Percentiles rank a stretch among this genome's conserved stretches.
These are phyloP conservation scores for Mycena rebaudengoi DNA, from an alignment of 768 basidiomycete species.

Conservation along the genomic window DNA sequence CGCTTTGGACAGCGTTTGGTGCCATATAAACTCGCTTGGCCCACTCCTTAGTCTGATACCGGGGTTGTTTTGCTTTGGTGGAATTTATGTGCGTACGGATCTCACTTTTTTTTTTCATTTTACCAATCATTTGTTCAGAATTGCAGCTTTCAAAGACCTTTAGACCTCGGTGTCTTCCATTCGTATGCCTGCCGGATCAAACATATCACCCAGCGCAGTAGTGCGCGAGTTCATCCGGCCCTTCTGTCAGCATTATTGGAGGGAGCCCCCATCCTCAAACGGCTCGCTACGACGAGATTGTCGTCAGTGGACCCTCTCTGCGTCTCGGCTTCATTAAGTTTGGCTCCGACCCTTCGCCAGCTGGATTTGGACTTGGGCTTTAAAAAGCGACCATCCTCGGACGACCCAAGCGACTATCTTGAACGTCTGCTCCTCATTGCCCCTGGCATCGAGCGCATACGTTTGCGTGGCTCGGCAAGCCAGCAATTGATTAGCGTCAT, in stretches of 20 bases:
- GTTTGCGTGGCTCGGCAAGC: slow-evolving; percentile 48
- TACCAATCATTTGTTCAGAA: neutral
- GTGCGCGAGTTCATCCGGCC: slow-evolving; percentile 32
- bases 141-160: neutral
- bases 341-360: slow-evolving; percentile 42
- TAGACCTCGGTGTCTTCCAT: slow-evolving; percentile 38
- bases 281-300: slow-evolving; percentile 39
- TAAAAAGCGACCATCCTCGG: slow-evolving; percentile 28
- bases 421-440: slow-evolving; percentile 38
- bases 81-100: slow-evolving; percentile 43
- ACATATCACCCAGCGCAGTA: slow-evolving; percentile 43
- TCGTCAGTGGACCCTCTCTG: slow-evolving; percentile 34
- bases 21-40: slow-evolving; percentile 46
- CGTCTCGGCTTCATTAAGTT: slow-evolving; percentile 39
- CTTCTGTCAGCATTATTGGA: slow-evolving; percentile 31
- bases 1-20: slow-evolving; percentile 57
- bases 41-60: slow-evolving; percentile 53
- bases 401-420: slow-evolving; percentile 36
- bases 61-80: slow-evolving; percentile 34
- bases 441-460: slow-evolving; percentile 42
- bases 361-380: slow-evolving; percentile 54
- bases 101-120: neutral
- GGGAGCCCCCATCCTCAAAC: slow-evolving; percentile 31
- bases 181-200: slow-evolving; percentile 48
- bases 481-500: slow-evolving; percentile 41